Evolutionary conservation across 208 protist genomes (phyloP).

Genomic region (Angomonas deanei): DNA sequence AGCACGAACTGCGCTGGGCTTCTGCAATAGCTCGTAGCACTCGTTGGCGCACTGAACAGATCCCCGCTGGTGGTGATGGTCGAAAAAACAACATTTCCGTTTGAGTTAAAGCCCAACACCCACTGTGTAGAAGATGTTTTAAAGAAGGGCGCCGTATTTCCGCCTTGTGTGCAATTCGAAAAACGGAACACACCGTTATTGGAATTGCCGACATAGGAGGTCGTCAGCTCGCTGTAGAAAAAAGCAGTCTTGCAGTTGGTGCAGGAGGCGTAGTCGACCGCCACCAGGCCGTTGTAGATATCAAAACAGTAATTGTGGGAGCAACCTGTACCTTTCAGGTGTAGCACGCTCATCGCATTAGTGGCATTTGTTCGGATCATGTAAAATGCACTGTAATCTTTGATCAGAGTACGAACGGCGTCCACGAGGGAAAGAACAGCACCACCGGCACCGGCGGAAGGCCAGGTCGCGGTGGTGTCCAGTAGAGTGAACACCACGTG

Average conservation of each 20-base stretch:
- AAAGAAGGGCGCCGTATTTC: background rate
- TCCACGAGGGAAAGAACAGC: background rate
- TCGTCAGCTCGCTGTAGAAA: background rate
- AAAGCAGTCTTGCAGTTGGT: background rate
- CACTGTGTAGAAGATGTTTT: too few relatives aligned
- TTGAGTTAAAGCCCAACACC: background rate
- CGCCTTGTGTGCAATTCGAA: background rate
- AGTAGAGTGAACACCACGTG: background rate
- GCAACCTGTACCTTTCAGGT: background rate
- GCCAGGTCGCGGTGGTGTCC: background rate
- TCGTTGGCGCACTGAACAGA: background rate
- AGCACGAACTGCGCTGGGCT: background rate
- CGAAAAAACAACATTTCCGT: background rate
- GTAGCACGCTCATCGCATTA: background rate
- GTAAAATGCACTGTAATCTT: background rate
- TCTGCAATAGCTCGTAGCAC: background rate
- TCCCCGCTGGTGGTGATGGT: background rate
- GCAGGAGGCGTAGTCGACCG: background rate
- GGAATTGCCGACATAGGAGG: background rate
- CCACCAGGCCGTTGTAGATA: background rate
- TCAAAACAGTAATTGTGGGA: background rate
- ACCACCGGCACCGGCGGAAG: background rate
- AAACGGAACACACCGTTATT: background rate
- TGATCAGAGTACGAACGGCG: background rate
- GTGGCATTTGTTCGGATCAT: background rate